Evolutionary conservation across 2,329 filamentous ascomycete genomes (phyloP).

Genomic region (Colletotrichum australisinense): DNA sequence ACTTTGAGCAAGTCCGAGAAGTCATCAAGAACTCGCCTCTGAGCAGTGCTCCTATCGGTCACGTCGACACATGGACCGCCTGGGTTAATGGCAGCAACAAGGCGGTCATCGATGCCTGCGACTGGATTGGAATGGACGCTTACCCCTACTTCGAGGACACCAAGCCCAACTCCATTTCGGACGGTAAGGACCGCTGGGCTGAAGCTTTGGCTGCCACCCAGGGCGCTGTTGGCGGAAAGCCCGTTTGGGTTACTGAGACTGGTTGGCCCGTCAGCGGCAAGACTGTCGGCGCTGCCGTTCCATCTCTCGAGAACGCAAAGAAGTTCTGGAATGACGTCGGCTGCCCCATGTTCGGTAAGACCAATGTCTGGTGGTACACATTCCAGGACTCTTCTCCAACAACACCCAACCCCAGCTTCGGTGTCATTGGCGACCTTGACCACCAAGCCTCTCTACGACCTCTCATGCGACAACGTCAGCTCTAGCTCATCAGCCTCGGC

Average conservation of each 20-base stretch:
- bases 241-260: conserved; percentile 89
- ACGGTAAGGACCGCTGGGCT: conserved; percentile 75
- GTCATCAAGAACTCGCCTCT: conserved; percentile 73
- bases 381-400: conserved; percentile 73
- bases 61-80: conserved; percentile 91
- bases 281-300: conserved; percentile 69
- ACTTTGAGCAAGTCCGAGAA: conserved; percentile 76
- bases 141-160: conserved; percentile 87
- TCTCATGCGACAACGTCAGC: conserved; percentile 62
- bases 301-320: conserved; percentile 76
- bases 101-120: conserved; percentile 74
- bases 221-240: conserved; percentile 71
- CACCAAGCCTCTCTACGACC: conserved; percentile 70
- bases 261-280: conserved; percentile 84
- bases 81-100: conserved; percentile 80
- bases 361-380: conserved; percentile 82
- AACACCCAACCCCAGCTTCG: conserved; percentile 76
- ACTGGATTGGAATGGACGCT: conserved; percentile 87
- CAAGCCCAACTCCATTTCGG: conserved; percentile 72
- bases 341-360: conserved; percentile 74
- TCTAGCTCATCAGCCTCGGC: conserved; percentile 23
- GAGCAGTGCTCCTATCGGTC: conserved; percentile 72
- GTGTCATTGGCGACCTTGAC: conserved; percentile 70
- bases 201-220: conserved; percentile 71
- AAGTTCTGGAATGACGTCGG: conserved; percentile 85